Conservation (phyloP, 257 asterid species). For the Solanum megistacrolobum region DNA sequence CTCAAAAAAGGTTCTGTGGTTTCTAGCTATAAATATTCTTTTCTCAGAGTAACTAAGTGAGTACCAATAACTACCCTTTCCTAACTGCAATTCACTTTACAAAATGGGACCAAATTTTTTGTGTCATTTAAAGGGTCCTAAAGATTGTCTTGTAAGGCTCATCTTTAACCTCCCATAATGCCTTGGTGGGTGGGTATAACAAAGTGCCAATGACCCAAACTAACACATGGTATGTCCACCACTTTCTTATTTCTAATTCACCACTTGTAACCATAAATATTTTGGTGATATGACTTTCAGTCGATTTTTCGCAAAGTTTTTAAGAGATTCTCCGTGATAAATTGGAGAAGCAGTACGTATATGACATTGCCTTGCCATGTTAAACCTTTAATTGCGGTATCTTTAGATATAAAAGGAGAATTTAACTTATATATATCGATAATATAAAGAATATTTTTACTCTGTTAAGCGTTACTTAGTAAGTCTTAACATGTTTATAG, state of each 20-base stretch:
- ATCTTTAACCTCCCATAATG: slow-evolving; percentile 7
- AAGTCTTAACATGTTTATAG: not conserved
- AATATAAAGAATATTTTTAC: not conserved
- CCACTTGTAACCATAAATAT: too few species aligned
- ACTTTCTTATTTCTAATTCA: not conserved
- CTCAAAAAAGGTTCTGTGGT: not conserved
- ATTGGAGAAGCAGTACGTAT: too few species aligned
- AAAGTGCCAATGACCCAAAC: not conserved
- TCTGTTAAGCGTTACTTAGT: not conserved
- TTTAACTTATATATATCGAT: not conserved
- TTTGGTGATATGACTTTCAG: too few species aligned
- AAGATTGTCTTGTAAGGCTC: not conserved
- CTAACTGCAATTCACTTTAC: not conserved
- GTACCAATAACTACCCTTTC: not conserved
- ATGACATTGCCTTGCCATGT: not conserved
- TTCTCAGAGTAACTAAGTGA: not conserved
- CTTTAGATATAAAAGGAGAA: not conserved
- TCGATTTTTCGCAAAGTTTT: too few species aligned
- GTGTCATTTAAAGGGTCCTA: slow-evolving; percentile 7
- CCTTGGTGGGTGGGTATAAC: not conserved
- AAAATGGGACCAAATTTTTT: not conserved
- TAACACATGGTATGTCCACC: slow-evolving; percentile 18
- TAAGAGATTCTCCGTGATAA: not conserved
- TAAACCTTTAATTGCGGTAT: too few species aligned
- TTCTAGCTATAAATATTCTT: not conserved